Percentiles rank a stretch among this genome's conserved stretches.
Evolutionary conservation across 495 filamentous ascomycete species (phyloP).

Genomic region (Neurospora intermedia): DNA sequence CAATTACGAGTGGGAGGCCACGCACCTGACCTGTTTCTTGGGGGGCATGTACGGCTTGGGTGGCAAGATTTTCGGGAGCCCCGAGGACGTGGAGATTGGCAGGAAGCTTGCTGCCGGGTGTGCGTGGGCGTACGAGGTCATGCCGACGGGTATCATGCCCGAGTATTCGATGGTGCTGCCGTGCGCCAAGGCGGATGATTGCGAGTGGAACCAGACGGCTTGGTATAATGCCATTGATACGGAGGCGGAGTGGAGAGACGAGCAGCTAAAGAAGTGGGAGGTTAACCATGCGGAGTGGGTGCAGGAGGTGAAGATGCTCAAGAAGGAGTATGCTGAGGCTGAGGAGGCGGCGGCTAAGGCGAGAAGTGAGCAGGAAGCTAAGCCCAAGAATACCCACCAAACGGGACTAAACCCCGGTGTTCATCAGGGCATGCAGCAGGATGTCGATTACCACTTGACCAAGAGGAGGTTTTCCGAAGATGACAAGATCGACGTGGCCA

Average conservation of each 20-base stretch:
- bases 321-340: slow-evolving; percentile 8
- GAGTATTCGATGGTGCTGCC: slow-evolving; percentile 57
- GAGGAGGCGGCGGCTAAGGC: slow-evolving; percentile 4
- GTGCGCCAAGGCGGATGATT: slow-evolving; percentile 55
- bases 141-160: slow-evolving; percentile 82
- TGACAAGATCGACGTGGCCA: background rate
- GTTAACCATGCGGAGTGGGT: slow-evolving; percentile 24
- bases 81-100: slow-evolving; percentile 71
- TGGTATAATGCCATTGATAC: slow-evolving; percentile 52
- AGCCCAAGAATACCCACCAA: background rate
- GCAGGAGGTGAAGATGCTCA: slow-evolving; percentile 12
- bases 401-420: background rate
- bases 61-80: slow-evolving; percentile 72
- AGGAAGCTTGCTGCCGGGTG: slow-evolving; percentile 82
- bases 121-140: slow-evolving; percentile 82
- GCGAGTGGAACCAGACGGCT: slow-evolving; percentile 64
- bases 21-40: slow-evolving; percentile 80
- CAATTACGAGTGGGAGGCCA: slow-evolving; percentile 46
- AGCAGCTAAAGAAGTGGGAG: slow-evolving; percentile 31
- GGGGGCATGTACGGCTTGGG: slow-evolving; percentile 92
- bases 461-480: background rate
- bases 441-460: background rate
- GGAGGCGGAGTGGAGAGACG: slow-evolving; percentile 19
- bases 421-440: background rate
- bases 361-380: slow-evolving; percentile 7